Conservation (phyloP, 768 basidiomycete genomes). For the Hypsizygus marmoreus region DNA sequence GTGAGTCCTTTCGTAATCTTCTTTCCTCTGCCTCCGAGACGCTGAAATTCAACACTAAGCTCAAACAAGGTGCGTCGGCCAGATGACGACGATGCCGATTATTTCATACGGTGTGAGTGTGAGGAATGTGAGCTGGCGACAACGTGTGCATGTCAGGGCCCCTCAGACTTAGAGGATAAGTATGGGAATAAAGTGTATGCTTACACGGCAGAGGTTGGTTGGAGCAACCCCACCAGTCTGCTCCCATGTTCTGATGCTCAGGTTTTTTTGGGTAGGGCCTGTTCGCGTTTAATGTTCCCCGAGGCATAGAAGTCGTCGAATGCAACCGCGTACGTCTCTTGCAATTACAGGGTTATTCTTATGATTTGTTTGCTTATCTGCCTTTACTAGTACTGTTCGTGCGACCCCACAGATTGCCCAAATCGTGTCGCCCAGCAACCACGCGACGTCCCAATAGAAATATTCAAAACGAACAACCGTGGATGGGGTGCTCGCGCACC, state of each 20-base stretch:
- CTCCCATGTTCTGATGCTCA: neutral
- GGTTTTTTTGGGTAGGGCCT: slow-evolving; percentile 39
- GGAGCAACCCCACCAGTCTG: neutral
- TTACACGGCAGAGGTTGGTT: slow-evolving; percentile 43
- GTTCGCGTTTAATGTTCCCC: slow-evolving; percentile 44
- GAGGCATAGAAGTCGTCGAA: slow-evolving; percentile 58
- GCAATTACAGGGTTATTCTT: neutral
- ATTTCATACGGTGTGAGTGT: slow-evolving; percentile 50
- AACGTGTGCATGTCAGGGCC: slow-evolving; percentile 50
- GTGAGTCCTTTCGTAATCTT: slow-evolving; percentile 31
- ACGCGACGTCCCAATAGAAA: slow-evolving; percentile 55
- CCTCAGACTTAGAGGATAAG: slow-evolving; percentile 39
- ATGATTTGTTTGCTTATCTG: neutral
- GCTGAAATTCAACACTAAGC: slow-evolving; percentile 6
- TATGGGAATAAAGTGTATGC: slow-evolving; percentile 34
- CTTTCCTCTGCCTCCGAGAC: neutral
- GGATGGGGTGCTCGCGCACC: slow-evolving; percentile 71
- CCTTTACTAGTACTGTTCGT: slow-evolving; percentile 43
- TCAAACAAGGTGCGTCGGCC: slow-evolving; percentile 12
- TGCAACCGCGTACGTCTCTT: slow-evolving; percentile 55
- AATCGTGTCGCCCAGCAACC: slow-evolving; percentile 67
- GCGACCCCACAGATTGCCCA: slow-evolving; percentile 39
- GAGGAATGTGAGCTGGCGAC: slow-evolving; percentile 31
- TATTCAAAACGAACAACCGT: slow-evolving; percentile 61
- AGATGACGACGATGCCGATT: slow-evolving; percentile 28